Conservation (phyloP, 495 filamentous ascomycete genomes). For the Lasiosphaeria miniovina region DNA sequence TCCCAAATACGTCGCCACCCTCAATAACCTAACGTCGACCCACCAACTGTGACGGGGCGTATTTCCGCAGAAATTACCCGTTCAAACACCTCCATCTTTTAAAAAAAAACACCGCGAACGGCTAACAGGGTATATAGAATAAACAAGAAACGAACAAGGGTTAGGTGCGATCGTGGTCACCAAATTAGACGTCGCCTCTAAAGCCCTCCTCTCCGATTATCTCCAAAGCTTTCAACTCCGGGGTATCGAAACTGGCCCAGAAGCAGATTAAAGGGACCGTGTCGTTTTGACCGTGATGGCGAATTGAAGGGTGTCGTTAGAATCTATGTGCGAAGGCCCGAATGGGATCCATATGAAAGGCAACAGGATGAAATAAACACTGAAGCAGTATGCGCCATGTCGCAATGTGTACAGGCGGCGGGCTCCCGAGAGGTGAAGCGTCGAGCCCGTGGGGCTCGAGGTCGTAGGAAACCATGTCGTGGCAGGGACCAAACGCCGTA, state of each 20-base stretch:
- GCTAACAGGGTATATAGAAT: conserved; percentile 43
- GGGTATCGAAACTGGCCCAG: background rate
- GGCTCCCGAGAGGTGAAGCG: background rate
- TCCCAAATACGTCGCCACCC: conserved; percentile 1
- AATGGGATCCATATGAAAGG: background rate
- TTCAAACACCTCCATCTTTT: conserved; percentile 9
- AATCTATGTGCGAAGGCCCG: background rate
- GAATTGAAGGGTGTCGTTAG: background rate
- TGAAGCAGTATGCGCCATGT: background rate
- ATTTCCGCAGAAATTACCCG: conserved; percentile 1
- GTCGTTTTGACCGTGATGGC: conserved; percentile 1
- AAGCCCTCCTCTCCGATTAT: background rate
- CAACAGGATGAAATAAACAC: background rate
- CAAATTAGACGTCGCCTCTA: background rate
- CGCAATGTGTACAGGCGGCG: background rate
- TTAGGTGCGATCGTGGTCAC: conserved; percentile 2
- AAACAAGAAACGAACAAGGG: conserved; percentile 39
- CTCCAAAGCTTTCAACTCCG: background rate
- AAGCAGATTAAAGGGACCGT: background rate
- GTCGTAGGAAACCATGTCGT: conserved; percentile 20
- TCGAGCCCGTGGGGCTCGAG: conserved; percentile 8
- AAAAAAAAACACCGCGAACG: conserved; percentile 31
- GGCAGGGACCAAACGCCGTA: conserved; percentile 35
- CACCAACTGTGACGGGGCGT: background rate
- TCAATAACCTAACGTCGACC: background rate